phyloP scores from a whole-genome alignment of 306 rosid genomes.

The Gastrolobium villosum region DNA sequence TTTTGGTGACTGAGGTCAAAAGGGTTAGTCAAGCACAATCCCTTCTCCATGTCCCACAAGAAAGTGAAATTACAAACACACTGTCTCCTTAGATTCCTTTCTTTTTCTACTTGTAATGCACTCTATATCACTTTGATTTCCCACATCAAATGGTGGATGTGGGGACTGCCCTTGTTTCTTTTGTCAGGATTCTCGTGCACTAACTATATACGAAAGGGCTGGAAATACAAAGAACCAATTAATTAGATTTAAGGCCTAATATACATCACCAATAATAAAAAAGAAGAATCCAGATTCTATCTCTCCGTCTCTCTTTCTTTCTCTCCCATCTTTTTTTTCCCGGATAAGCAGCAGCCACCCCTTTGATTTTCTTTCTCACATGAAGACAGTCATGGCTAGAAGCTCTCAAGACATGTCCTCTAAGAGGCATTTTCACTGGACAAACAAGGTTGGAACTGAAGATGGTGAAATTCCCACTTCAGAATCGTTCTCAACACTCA shows the following conservation, averaged over 20 bases:
- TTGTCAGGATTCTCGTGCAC: conserved; percentile 82
- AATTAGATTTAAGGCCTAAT: conserved; percentile 49
- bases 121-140: conserved; percentile 56
- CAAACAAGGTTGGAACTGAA: conserved; percentile 76
- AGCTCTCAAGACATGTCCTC: conserved; percentile 73
- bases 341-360: conserved; percentile 31
- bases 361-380: conserved; percentile 53
- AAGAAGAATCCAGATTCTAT: conserved; percentile 47
- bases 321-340: conserved; percentile 50
- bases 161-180: conserved; percentile 79
- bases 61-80: conserved; percentile 73
- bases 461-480: conserved; percentile 61
- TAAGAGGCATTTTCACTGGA: conserved; percentile 90
- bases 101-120: conserved; percentile 53
- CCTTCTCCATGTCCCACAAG: conserved; percentile 63
- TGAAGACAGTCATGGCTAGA: conserved; percentile 69
- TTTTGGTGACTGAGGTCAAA: conserved; percentile 70
- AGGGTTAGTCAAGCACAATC: conserved; percentile 67
- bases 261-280: conserved; percentile 39
- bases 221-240: conserved; percentile 55
- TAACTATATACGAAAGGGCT: conserved; percentile 41
- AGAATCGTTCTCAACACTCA: conserved; percentile 53
- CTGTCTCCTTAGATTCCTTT: conserved; percentile 85
- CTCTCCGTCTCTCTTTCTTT: conserved; percentile 29
- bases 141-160: conserved; percentile 66